Conservation (phyloP, 305 asterid species). For the Fraxinus xanthoxyloides region DNA sequence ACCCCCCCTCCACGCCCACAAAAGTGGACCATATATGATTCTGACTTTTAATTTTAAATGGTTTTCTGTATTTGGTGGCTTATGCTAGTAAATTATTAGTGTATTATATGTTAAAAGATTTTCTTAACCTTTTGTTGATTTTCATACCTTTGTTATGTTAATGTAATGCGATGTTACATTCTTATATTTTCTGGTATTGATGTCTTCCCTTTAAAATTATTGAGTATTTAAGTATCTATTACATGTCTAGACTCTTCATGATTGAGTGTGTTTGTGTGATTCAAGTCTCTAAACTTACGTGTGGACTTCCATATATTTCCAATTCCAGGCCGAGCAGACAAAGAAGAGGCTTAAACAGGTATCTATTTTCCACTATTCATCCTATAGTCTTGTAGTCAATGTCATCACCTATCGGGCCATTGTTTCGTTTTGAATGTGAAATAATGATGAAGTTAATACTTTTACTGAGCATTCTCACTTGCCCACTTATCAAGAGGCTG, state of each 20-base stretch:
- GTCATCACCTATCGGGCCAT: not conserved
- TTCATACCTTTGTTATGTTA: not conserved
- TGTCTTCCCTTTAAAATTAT: constrained; percentile 2
- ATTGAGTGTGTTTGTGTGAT: constrained; percentile 7
- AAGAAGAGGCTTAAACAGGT: constrained; percentile 74
- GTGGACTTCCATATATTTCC: constrained; percentile 17
- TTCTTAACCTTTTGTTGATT: not conserved
- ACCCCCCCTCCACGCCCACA: not conserved
- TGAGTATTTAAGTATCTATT: not conserved
- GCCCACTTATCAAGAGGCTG: not conserved
- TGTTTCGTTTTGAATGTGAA: not conserved
- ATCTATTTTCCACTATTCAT: constrained; percentile 7
- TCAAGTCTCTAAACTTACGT: constrained; percentile 18
- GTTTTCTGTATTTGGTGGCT: not conserved
- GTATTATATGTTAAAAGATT: not conserved
- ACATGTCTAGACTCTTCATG: not conserved
- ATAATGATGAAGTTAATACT: not conserved
- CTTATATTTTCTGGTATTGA: constrained; percentile 7
- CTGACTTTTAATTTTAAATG: not conserved
- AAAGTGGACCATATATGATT: not conserved
- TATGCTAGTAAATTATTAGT: not conserved
- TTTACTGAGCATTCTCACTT: not conserved
- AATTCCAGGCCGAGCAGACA: constrained; percentile 62
- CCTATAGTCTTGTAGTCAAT: not conserved
- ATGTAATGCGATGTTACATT: not conserved